These are phyloP conservation scores for Acanthamoeba castellanii DNA, from an alignment of 208 protist species.

Conservation along the genomic window DNA sequence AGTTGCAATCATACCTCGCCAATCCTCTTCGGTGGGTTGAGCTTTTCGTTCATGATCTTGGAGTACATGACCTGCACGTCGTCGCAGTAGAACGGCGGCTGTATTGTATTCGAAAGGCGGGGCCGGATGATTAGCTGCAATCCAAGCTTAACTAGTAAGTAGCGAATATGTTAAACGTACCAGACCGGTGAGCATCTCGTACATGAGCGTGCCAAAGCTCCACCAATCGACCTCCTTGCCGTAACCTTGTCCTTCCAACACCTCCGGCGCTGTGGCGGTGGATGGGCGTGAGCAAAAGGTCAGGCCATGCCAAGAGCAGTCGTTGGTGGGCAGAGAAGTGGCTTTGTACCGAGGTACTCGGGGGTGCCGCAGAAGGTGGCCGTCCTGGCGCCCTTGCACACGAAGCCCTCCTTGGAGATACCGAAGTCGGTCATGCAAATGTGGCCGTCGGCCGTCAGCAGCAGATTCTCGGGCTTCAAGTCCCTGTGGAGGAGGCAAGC, in stretches of 20 bases:
- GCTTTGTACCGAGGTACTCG: conserved; percentile 86
- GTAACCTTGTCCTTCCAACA: conserved; percentile 87
- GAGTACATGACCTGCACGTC: conserved; percentile 86
- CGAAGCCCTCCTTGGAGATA: conserved; percentile 86
- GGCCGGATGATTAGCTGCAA: too few species aligned
- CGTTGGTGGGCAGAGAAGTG: neutral
- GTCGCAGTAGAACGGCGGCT: conserved; percentile 84
- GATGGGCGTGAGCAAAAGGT: too few species aligned
- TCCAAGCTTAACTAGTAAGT: too few species aligned
- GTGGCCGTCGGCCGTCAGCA: conserved; percentile 77
- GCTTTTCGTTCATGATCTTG: conserved; percentile 75
- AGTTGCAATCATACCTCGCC: too few species aligned
- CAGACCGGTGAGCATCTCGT: conserved; percentile 91
- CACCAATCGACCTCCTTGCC: conserved; percentile 92
- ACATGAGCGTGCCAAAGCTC: conserved; percentile 90
- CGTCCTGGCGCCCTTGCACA: conserved; percentile 79
- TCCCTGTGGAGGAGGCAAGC: neutral
- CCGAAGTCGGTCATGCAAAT: conserved; percentile 91
- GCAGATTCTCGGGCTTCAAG: conserved; percentile 56
- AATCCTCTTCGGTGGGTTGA: too few species aligned
- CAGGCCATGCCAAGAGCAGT: too few species aligned
- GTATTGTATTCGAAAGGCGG: too few species aligned
- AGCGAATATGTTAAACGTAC: too few species aligned
- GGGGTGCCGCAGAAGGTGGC: conserved; percentile 91
- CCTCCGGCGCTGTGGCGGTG: conserved; percentile 83